phyloP scores from a whole-genome alignment of 176 grass and related monocot genomes.

The Bromus sterilis region DNA sequence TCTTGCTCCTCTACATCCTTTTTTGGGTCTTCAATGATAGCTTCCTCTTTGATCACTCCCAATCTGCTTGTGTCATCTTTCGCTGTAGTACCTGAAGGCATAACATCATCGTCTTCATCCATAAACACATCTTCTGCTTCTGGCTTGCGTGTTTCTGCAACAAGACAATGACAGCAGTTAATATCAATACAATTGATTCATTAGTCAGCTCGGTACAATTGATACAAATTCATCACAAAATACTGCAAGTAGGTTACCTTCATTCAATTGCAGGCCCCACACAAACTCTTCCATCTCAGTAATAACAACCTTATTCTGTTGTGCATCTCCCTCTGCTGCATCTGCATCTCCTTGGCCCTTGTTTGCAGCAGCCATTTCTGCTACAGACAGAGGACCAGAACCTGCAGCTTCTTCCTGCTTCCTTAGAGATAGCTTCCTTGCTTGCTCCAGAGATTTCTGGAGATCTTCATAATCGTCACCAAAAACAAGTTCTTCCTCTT shows the following conservation, averaged over 20 bases:
- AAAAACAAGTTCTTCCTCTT: slow-evolving; percentile 61
- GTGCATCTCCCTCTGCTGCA: slow-evolving; percentile 28
- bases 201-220: not conserved
- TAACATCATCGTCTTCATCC: slow-evolving; percentile 62
- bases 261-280: slow-evolving; percentile 72
- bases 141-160: slow-evolving; percentile 56
- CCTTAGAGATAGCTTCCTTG: slow-evolving; percentile 71
- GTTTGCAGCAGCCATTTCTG: slow-evolving; percentile 43
- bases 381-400: slow-evolving; percentile 54
- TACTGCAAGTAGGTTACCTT: slow-evolving; percentile 44
- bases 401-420: slow-evolving; percentile 49
- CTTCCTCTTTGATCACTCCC: slow-evolving; percentile 41
- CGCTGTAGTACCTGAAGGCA: slow-evolving; percentile 29
- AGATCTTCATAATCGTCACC: slow-evolving; percentile 94
- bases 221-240: not conserved
- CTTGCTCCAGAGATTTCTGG: slow-evolving; percentile 76
- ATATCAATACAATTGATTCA: not conserved
- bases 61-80: slow-evolving; percentile 26
- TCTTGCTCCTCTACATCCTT: slow-evolving; percentile 49
- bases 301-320: slow-evolving; percentile 71
- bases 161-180: slow-evolving; percentile 4
- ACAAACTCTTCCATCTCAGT: slow-evolving; percentile 95
- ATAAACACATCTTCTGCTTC: slow-evolving; percentile 82
- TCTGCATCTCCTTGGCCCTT: slow-evolving; percentile 45
- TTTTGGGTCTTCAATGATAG: slow-evolving; percentile 1